phyloP scores from a whole-genome alignment of 441 rosid genomes.

The Daphne laureola region DNA sequence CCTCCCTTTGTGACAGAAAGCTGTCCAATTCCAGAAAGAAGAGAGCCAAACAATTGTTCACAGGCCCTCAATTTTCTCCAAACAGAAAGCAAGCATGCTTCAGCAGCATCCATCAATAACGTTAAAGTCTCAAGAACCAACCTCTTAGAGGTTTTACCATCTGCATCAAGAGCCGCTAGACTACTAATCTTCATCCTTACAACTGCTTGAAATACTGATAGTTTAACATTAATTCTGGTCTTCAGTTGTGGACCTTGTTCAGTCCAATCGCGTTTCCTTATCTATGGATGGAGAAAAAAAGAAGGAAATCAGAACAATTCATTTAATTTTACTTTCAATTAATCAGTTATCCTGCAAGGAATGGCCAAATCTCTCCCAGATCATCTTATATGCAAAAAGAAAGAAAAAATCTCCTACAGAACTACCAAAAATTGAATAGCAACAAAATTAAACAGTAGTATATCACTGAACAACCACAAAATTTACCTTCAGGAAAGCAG shows the following conservation, averaged over 20 bases:
- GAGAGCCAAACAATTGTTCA: constrained; percentile 76
- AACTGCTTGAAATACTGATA: constrained; percentile 82
- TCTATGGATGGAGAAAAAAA: constrained; percentile 34
- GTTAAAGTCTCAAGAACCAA: constrained; percentile 87
- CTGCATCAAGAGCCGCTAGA: constrained; percentile 68
- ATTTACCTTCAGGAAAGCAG: constrained; percentile 84
- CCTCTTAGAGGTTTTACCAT: constrained; percentile 79
- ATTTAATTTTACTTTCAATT: constrained; percentile 10
- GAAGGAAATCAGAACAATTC: background rate
- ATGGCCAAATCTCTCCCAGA: background rate
- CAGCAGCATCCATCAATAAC: constrained; percentile 80
- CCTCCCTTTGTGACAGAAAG: constrained; percentile 88
- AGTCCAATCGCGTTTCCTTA: constrained; percentile 90
- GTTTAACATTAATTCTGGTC: constrained; percentile 72
- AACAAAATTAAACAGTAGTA: constrained; percentile 2
- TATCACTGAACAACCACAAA: constrained; percentile 7
- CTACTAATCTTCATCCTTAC: constrained; percentile 73
- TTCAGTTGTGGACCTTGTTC: constrained; percentile 81
- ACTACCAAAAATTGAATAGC: constrained; percentile 6
- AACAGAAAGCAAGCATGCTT: constrained; percentile 78
- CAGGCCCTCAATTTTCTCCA: constrained; percentile 92
- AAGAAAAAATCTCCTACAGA: constrained; percentile 6
- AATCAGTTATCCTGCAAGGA: constrained; percentile 4
- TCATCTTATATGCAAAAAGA: background rate
- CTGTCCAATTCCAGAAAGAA: constrained; percentile 77